Base-by-base conservation (phyloP, 768 basidiomycete species). In the Lentinula edodes region DNA sequence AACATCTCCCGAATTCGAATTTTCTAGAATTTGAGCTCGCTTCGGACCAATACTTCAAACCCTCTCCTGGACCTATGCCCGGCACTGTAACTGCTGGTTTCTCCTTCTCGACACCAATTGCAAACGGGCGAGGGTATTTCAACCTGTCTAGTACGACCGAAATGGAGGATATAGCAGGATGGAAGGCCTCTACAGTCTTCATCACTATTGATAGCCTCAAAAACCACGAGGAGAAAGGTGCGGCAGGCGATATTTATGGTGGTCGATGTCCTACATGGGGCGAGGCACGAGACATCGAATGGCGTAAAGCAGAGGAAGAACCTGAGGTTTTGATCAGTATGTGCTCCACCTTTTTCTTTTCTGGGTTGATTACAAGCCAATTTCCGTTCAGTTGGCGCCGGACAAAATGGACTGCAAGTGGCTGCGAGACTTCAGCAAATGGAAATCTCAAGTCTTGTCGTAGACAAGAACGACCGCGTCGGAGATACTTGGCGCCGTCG, bases 401-500 rank as follows among this genome's bases (percentile, higher is more conserved):
- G 76, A 0, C 80, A 81, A 60, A 73, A 69, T 15, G 80, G 80
- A 9, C 66, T 82, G n/a, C 72, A 72, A 12, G 61, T 78, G 7
- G 80, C 74, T 0, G 79, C 80, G 5, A 73, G 79, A 1, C 73
- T 81, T 61, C 72, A 74, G 60, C 71, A 76, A 43, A 74, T 79
- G 73, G 66, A 74, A 9, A 74, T 80, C 9, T 69, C 66, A 0
- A 58, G 75, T 3, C 66, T 82, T 1, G 66, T 80, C 1, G 66
- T 82, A 15, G 80, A 81, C 57, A 66, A 60, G 10, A 66, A 67
- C 41, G 57, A 62, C 1, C 66, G 73, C 0, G 66, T 80, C 10
- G 80, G 80, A 2, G 78, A 80, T 62, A 71, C 67, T 16, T 81
- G 80, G 80, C 55, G 79, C 16, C 68, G 73, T 34, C 72, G 80